phyloP scores from a whole-genome alignment of 768 basidiomycete species.

The Candolleomyces eurysporus region DNA sequence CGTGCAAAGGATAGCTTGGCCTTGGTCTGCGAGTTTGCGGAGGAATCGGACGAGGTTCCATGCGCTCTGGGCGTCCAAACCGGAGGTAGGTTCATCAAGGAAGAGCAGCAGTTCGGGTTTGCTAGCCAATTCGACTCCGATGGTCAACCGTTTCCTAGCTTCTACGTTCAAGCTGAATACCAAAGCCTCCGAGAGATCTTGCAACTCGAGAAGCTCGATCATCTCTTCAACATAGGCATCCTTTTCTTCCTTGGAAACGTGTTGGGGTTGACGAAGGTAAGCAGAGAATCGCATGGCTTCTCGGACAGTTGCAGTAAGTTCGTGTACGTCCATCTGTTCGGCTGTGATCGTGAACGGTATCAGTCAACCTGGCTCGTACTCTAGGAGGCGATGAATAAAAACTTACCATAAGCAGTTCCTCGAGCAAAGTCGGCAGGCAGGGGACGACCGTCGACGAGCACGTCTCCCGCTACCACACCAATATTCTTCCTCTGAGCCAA shows the following conservation, averaged over 20 bases:
- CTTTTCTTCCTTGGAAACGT: conserved; percentile 69
- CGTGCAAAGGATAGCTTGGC: conserved; percentile 88
- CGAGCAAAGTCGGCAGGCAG: conserved; percentile 51
- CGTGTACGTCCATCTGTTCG: conserved; percentile 87
- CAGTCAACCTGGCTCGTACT: conserved; percentile 15
- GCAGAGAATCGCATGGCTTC: conserved; percentile 87
- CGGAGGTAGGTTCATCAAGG: conserved; percentile 52
- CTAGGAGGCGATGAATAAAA: conserved; percentile 22
- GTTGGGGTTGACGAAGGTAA: conserved; percentile 73
- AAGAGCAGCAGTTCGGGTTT: conserved; percentile 79
- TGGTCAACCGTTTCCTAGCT: conserved; percentile 83
- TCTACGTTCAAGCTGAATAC: conserved; percentile 68
- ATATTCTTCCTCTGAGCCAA: conserved; percentile 72
- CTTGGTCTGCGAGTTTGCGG: conserved; percentile 77
- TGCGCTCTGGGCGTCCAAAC: conserved; percentile 53
- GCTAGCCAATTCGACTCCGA: conserved; percentile 88
- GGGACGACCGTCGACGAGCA: conserved; percentile 65
- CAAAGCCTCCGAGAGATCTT: conserved; percentile 80
- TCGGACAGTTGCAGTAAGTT: conserved; percentile 77
- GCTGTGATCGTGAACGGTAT: conserved; percentile 33
- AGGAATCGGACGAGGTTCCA: conserved; percentile 84
- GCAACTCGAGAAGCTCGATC: conserved; percentile 80
- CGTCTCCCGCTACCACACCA: conserved; percentile 61
- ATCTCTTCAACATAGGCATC: conserved; percentile 79
- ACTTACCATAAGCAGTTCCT: conserved; percentile 73